Conservation (phyloP, 129 eudicot genomes). For the Oenanthe sinensis region DNA sequence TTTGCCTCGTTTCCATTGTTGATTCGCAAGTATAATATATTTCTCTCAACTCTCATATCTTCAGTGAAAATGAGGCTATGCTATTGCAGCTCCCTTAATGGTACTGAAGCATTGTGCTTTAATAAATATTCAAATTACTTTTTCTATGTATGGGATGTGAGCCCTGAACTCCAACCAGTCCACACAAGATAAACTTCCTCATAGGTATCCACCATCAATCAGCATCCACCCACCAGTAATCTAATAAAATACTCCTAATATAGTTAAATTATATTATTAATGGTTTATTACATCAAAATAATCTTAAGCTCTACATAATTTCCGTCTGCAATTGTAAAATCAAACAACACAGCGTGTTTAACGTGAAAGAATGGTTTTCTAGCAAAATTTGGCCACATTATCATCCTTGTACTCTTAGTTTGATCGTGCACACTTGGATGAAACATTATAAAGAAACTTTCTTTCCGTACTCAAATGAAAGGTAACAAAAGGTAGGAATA, state of each 20-base stretch:
- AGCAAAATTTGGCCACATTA: not conserved
- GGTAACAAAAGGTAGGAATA: not conserved
- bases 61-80: not conserved
- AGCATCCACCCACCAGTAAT: not conserved
- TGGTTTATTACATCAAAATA: not conserved
- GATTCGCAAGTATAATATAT: not conserved
- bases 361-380: not conserved
- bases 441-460: not conserved
- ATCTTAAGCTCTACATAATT: not conserved
- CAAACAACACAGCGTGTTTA: not conserved
- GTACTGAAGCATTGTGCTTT: not conserved
- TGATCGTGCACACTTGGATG: not conserved
- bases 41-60: not conserved
- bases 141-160: not conserved
- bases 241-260: not conserved
- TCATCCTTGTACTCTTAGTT: not conserved
- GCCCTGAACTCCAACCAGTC: not conserved
- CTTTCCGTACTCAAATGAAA: not conserved
- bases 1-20: not conserved
- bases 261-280: not conserved
- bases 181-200: not conserved
- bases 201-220: not conserved
- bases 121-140: not conserved
- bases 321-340: not conserved
- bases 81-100: not conserved